Conservation (phyloP, 2,329 filamentous ascomycete genomes). For the Colletotrichum tamarilloi region DNA sequence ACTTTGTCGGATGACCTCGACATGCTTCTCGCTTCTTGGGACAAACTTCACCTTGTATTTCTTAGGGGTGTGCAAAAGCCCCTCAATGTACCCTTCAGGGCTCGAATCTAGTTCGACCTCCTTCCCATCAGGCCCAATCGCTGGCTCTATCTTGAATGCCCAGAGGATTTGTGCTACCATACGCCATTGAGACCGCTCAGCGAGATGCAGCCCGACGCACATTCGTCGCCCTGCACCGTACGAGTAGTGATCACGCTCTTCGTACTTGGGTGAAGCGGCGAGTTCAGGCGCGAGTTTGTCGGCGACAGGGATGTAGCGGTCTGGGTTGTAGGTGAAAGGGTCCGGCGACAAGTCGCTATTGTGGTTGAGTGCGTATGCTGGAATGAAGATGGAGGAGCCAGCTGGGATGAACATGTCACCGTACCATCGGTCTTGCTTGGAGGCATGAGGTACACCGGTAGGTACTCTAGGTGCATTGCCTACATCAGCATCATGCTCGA, state of each 20-base stretch:
- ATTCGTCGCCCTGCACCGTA: conserved; percentile 60
- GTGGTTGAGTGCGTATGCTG: conserved; percentile 48
- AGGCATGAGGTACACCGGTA: background rate
- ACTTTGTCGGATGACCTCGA: background rate
- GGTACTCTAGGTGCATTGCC: background rate
- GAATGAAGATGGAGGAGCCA: conserved; percentile 50
- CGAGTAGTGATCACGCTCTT: conserved; percentile 54
- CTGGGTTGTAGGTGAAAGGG: conserved; percentile 45
- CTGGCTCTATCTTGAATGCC: conserved; percentile 49
- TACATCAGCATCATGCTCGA: background rate
- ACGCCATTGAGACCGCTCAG: conserved; percentile 56
- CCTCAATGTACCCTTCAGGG: conserved; percentile 12
- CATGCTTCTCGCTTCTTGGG: conserved; percentile 13
- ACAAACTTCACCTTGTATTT: conserved; percentile 21
- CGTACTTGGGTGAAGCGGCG: conserved; percentile 38
- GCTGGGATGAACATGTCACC: conserved; percentile 54
- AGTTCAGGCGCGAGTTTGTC: conserved; percentile 43
- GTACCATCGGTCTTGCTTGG: conserved; percentile 48
- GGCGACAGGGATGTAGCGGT: conserved; percentile 40
- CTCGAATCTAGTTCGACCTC: background rate
- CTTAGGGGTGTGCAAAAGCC: conserved; percentile 1
- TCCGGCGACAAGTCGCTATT: conserved; percentile 39
- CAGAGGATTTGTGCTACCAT: conserved; percentile 55
- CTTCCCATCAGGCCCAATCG: background rate
- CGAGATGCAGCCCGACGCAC: conserved; percentile 61